Evolutionary conservation across 108 stramenopile genomes (phyloP).

Genomic region (Parietichytrium sp.): DNA sequence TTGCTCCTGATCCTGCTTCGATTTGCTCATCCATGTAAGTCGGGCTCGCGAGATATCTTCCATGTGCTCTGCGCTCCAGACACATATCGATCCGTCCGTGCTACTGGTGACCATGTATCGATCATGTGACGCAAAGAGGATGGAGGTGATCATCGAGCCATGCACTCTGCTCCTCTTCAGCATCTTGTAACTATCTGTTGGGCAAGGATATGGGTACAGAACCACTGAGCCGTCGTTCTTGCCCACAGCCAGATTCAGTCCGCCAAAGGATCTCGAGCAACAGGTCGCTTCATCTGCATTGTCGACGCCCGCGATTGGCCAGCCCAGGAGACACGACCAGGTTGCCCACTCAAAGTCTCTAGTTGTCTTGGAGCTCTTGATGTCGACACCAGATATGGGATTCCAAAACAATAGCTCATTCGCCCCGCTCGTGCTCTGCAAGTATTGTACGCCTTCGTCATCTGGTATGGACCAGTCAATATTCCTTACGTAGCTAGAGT

Average conservation of each 20-base stretch:
- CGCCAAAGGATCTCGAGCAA: background rate
- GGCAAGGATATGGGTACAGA: background rate
- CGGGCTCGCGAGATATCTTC: background rate
- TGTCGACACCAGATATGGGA: background rate
- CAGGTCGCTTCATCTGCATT: background rate
- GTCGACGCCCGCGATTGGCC: background rate
- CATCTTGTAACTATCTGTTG: too few species aligned
- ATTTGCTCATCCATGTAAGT: background rate
- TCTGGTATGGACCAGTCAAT: background rate
- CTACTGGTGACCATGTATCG: background rate
- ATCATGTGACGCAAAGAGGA: background rate
- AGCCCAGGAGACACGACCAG: background rate
- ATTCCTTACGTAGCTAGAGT: background rate
- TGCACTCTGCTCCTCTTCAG: too few species aligned
- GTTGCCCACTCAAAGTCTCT: slow-evolving; percentile 13
- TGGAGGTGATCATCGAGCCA: background rate
- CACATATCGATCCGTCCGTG: background rate
- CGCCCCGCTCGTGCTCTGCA: slow-evolving; percentile 8
- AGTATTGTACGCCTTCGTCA: background rate
- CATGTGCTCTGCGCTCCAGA: background rate
- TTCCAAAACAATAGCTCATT: background rate
- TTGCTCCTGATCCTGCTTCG: background rate
- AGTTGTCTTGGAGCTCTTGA: background rate
- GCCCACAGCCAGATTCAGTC: background rate
- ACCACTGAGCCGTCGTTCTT: background rate